phyloP scores from a whole-genome alignment of 2,329 filamentous ascomycete genomes.

The Pseudogymnoascus sp. region DNA sequence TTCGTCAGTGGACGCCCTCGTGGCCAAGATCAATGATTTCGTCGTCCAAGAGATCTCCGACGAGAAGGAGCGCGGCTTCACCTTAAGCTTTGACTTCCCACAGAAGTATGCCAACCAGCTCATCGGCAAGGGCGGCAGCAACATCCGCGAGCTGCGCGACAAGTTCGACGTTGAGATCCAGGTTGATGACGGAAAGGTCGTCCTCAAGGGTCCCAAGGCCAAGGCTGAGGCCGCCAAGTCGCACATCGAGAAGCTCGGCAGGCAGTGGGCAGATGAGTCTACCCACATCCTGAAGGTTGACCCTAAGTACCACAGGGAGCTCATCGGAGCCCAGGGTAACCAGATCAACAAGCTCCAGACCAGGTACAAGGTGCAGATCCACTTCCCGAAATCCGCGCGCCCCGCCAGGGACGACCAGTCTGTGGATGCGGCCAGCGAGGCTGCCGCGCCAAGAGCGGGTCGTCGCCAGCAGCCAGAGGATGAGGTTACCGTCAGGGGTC shows the following conservation, averaged over 20 bases:
- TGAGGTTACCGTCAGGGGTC: conserved; percentile 84
- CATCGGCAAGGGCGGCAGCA: conserved; percentile 59
- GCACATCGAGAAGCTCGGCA: conserved; percentile 70
- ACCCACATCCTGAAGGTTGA: conserved; percentile 84
- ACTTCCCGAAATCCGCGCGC: conserved; percentile 72
- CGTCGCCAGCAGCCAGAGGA: conserved; percentile 70
- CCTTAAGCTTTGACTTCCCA: conserved; percentile 80
- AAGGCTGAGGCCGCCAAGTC: conserved; percentile 83
- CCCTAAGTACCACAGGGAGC: conserved; percentile 84
- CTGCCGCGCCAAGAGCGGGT: conserved; percentile 47
- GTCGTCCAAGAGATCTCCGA: conserved; percentile 83
- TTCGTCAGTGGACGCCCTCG: conserved; percentile 62
- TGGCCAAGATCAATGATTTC: conserved; percentile 66
- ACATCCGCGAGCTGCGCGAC: conserved; percentile 57
- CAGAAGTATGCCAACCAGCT: conserved; percentile 88
- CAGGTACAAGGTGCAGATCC: conserved; percentile 87
- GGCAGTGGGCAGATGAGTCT: conserved; percentile 83
- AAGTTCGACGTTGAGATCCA: conserved; percentile 70
- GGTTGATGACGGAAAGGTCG: conserved; percentile 86
- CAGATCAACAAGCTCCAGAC: conserved; percentile 90
- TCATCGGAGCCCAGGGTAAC: conserved; percentile 80
- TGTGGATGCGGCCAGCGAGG: conserved; percentile 61
- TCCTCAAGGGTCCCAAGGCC: conserved; percentile 89
- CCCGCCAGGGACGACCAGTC: conserved; percentile 60
- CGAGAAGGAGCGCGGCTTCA: conserved; percentile 87